Percentiles rank a stretch among this genome's conserved stretches.
phyloP scores from a whole-genome alignment of 345 rosid genomes.

The Reutealis trisperma region DNA sequence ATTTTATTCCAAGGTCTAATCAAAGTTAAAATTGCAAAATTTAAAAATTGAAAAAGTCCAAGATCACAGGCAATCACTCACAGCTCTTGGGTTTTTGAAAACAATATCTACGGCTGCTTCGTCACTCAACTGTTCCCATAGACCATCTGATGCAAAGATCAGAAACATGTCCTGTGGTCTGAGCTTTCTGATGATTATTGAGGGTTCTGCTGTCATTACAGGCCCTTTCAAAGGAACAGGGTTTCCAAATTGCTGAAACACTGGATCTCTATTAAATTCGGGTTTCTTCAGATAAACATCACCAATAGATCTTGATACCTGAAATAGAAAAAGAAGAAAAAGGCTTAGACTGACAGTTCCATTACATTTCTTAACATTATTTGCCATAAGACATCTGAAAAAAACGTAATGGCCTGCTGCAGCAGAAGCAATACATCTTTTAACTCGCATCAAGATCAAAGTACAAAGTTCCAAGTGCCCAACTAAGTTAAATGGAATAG shows the following conservation, averaged over 20 bases:
- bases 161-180: slow-evolving; percentile 75
- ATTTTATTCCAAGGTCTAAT: slow-evolving; percentile 1
- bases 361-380: background rate
- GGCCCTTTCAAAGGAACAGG: slow-evolving; percentile 79
- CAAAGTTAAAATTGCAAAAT: background rate
- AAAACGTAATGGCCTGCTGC: background rate
- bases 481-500: background rate
- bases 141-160: slow-evolving; percentile 98
- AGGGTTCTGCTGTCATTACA: slow-evolving; percentile 89
- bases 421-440: background rate
- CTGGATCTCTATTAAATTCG: slow-evolving; percentile 75
- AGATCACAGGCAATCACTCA: slow-evolving; percentile 37
- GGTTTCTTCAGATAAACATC: slow-evolving; percentile 95
- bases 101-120: slow-evolving; percentile 87
- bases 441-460: background rate
- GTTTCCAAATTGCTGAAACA: slow-evolving; percentile 72
- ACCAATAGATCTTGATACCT: slow-evolving; percentile 98
- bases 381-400: background rate
- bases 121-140: slow-evolving; percentile 96
- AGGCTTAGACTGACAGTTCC: slow-evolving; percentile 12
- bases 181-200: slow-evolving; percentile 69
- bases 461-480: background rate
- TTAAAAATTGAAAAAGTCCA: background rate
- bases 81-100: slow-evolving; percentile 78
- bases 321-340: slow-evolving; percentile 18